phyloP scores from a whole-genome alignment of 164 flowering plant species.

The Liriodendron chinense region DNA sequence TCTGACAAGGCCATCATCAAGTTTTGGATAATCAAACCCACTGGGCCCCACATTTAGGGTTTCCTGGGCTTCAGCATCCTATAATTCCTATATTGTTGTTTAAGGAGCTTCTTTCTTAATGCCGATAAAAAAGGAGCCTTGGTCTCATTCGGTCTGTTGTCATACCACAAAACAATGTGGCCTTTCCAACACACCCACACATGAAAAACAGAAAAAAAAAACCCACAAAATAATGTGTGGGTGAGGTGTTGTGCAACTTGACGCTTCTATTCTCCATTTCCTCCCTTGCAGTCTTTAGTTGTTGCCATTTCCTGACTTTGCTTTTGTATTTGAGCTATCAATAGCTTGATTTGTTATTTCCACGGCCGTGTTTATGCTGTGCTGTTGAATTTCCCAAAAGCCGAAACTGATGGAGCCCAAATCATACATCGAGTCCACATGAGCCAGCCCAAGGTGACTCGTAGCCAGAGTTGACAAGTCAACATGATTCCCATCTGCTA shows the following conservation, averaged over 20 bases:
- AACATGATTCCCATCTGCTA: neutral
- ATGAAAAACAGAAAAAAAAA: no score
- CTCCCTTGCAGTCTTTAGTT: neutral
- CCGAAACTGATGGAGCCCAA: neutral
- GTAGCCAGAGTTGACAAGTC: neutral
- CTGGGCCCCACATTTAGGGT: neutral
- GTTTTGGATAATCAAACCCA: neutral
- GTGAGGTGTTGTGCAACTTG: neutral
- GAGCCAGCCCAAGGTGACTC: slow-evolving; percentile 6
- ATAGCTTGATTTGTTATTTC: neutral
- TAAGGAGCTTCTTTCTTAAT: neutral
- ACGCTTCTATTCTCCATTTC: neutral
- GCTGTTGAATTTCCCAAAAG: neutral
- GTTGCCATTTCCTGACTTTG: neutral
- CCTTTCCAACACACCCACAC: no score
- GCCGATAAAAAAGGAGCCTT: no score
- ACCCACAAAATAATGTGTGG: no score
- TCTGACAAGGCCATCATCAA: neutral
- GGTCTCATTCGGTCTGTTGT: neutral
- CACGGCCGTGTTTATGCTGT: neutral
- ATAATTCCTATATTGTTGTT: neutral
- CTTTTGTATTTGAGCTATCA: neutral
- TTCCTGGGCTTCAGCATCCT: neutral
- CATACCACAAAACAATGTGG: no score
- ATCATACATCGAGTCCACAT: neutral